Conservation (phyloP, 1,284 basidiomycete genomes). For the Porodaedalea pini region DNA sequence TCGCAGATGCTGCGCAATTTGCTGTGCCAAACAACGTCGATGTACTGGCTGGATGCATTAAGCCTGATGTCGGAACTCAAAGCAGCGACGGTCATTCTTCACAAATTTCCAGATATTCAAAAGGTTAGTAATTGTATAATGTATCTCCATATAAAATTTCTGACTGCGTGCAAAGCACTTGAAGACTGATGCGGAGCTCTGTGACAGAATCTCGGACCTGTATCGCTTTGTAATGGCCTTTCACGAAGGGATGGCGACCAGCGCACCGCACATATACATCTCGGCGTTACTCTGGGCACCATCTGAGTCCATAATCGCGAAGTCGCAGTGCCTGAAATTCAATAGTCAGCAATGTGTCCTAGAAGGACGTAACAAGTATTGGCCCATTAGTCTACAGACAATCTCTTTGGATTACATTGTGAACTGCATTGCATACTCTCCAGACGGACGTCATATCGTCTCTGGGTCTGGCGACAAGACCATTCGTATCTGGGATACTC, state of each 20-base stretch:
- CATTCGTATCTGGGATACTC: conserved; percentile 89
- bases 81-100: background rate
- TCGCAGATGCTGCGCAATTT: background rate
- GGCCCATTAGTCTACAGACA: background rate
- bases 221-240: background rate
- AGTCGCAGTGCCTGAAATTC: background rate
- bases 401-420: no score
- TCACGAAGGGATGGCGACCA: background rate
- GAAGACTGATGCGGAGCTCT: background rate
- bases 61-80: background rate
- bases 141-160: no score
- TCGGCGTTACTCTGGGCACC: background rate
- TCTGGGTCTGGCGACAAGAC: conserved; percentile 98
- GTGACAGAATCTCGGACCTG: background rate
- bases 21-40: background rate
- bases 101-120: background rate
- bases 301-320: background rate
- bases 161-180: no score
- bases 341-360: no score
- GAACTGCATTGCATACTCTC: conserved; percentile 11
- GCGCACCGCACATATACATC: background rate
- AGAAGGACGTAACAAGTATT: no score
- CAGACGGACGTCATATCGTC: conserved; percentile 34
- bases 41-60: conserved; percentile 2
- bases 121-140: background rate